phyloP scores from a whole-genome alignment of 805 yeast genomes.

The Nakazawaea laoshanensis region DNA sequence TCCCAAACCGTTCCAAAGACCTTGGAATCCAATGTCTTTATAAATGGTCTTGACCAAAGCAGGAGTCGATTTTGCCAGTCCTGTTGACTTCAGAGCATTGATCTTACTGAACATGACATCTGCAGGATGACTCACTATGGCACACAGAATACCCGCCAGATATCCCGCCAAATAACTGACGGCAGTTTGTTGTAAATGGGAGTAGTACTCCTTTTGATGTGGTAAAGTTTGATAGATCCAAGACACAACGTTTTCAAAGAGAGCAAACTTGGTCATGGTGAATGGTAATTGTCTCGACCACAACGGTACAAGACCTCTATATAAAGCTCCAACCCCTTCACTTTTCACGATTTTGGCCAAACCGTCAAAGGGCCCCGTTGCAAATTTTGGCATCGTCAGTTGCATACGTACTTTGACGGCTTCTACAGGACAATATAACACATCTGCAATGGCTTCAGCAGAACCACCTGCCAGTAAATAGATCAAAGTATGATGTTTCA shows the following conservation, averaged over 20 bases:
- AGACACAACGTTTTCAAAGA: conserved; percentile 10
- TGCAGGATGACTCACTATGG: conserved; percentile 9
- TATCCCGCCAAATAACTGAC: conserved; percentile 9
- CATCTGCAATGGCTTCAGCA: conserved; percentile 86
- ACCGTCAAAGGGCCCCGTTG: conserved; percentile 95
- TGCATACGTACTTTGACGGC: conserved; percentile 91
- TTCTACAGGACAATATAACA: conserved; percentile 95
- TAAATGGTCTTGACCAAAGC: conserved; percentile 5
- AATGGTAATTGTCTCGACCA: conserved; percentile 11
- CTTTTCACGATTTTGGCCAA: conserved; percentile 67
- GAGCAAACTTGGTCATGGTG: conserved; percentile 11
- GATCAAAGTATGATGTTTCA: conserved; percentile 12
- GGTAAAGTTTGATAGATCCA: conserved; percentile 9
- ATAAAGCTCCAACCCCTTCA: conserved; percentile 87
- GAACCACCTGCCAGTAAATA: conserved; percentile 85
- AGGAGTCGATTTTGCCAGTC: background rate
- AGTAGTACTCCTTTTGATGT: conserved; percentile 5
- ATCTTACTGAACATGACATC: conserved; percentile 11
- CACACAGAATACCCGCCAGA: conserved; percentile 10
- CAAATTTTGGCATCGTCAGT: conserved; percentile 70
- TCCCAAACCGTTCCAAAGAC: conserved; percentile 10
- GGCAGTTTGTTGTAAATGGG: conserved; percentile 7
- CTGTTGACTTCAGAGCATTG: background rate
- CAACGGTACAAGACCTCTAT: conserved; percentile 65
- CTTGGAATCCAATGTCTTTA: conserved; percentile 10